phyloP scores from a whole-genome alignment of 352 stramenopile genomes.

The Pythium guiyangense region DNA sequence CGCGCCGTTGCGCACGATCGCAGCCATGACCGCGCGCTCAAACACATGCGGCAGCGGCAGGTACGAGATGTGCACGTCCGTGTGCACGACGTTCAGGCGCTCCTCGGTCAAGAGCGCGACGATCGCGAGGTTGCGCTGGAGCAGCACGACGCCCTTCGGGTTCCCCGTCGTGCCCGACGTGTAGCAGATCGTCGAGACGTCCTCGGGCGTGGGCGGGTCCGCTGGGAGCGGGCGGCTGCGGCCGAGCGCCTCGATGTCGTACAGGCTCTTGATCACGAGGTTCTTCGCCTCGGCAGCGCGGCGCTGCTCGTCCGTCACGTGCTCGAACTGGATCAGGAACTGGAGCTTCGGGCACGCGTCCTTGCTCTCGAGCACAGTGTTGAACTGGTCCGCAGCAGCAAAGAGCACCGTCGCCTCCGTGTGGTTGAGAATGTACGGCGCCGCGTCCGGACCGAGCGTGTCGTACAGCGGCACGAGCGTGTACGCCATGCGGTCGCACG shows the following conservation, averaged over 20 bases:
- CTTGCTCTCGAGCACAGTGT: conserved; percentile 52
- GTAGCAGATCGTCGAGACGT: conserved; percentile 94
- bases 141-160: conserved; percentile 95
- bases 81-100: conserved; percentile 23
- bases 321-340: conserved; percentile 55
- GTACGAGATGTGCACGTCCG: conserved; percentile 94
- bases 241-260: conserved; percentile 34
- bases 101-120: conserved; percentile 19
- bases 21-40: conserved; percentile 88
- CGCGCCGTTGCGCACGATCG: conserved; percentile 81
- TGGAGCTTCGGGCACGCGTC: conserved; percentile 40
- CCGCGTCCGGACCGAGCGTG: conserved; percentile 63
- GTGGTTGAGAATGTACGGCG: conserved; percentile 74
- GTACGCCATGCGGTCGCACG: conserved; percentile 61
- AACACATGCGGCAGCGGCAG: conserved; percentile 97
- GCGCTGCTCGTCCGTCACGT: conserved; percentile 30
- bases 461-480: conserved; percentile 75
- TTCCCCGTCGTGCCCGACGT: conserved; percentile 95
- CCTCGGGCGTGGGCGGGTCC: conserved; percentile 46
- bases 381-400: conserved; percentile 51
- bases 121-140: conserved; percentile 75
- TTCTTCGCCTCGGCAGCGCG: conserved; percentile 17
- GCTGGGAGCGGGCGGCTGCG: conserved; percentile 32
- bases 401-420: conserved; percentile 57
- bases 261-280: conserved; percentile 37